Evolutionary conservation across 345 rosid species (phyloP), one percentile per base, ranked within the genome.

Genomic region (Microcos paniculata): DNA sequence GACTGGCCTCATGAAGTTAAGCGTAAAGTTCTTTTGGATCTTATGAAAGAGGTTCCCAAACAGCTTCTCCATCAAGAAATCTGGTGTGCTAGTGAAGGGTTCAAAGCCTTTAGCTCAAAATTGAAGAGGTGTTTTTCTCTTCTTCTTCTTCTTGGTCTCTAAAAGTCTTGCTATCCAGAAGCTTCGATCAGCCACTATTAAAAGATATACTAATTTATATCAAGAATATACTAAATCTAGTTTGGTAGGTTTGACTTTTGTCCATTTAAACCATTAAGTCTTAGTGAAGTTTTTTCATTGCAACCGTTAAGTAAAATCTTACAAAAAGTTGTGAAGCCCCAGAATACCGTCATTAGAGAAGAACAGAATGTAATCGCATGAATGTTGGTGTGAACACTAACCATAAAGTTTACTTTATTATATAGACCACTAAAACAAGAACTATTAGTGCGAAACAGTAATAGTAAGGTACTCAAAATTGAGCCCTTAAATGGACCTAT

Each of bases 1-100:
- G 98, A 94, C 80, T 94, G 98, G 98, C 98, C 98, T 79, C 93
- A 88, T 77, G 98, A 94, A 81, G 98, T 94, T 58, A 94, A 94
- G 88, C 93, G 90, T 65, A 92, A 90, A 84, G 98, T 94, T 83
- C 88, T 90, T 72, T 79, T 90, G 75, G 98, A 94, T 87, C 91
- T 94, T 66, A 92, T 94, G 93, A 89, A 88, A 85, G 96, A 92
- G 78, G 96, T 88, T 77, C 98, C 97, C 19, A 88, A 78, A 70
- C 96, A 94, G 85, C 97, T 94, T 77, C 90, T 94, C 71, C 85
- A 92, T 86, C 94, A 87, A 76, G 98, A 92, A 83, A 89, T 94
- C 71, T 94, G 98, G 98, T 94, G 98, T 83, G 91, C 94, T 71
- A 94, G 98, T 84, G 97, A 92, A 85, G 96, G 98, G 75, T 94